A percentile compares a stretch with the other conserved stretches of the same genome.
phyloP scores from a whole-genome alignment of 345 rosid species.

The Ricinus communis region DNA sequence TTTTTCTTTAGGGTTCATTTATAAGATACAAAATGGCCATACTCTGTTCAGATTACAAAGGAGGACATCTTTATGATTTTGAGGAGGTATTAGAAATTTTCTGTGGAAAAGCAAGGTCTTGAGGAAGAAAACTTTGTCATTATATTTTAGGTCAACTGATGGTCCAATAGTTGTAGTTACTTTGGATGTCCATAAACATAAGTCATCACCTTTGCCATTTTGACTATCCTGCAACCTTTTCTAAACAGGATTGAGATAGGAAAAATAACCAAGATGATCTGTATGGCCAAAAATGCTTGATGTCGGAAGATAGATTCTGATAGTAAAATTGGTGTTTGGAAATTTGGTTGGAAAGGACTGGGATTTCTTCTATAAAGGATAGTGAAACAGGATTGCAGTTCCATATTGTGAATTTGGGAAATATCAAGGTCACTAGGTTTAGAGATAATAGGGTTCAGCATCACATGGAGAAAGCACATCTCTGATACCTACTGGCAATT shows the following conservation, averaged over 20 bases:
- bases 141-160: slow-evolving; percentile 71
- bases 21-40: slow-evolving; percentile 82
- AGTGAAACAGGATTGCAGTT: slow-evolving; percentile 55
- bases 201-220: background rate
- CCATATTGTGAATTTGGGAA: slow-evolving; percentile 63
- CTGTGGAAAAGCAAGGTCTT: slow-evolving; percentile 84
- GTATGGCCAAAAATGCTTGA: slow-evolving; percentile 77
- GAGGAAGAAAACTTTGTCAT: slow-evolving; percentile 95
- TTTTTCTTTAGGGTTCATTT: slow-evolving; percentile 62
- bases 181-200: background rate
- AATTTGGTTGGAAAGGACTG: slow-evolving; percentile 62
- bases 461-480: slow-evolving; percentile 41
- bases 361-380: slow-evolving; percentile 40
- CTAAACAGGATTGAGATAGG: slow-evolving; percentile 78
- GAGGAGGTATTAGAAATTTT: slow-evolving; percentile 53
- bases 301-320: slow-evolving; percentile 50
- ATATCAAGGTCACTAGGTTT: slow-evolving; percentile 67
- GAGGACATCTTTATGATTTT: slow-evolving; percentile 80
- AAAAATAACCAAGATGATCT: slow-evolving; percentile 95
- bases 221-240: slow-evolving; percentile 18
- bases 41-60: slow-evolving; percentile 70
- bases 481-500: slow-evolving; percentile 40
- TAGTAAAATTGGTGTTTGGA: slow-evolving; percentile 40
- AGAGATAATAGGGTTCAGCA: slow-evolving; percentile 40
- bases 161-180: slow-evolving; percentile 78